Conservation (phyloP, 805 yeast species). For the Sugiyamaella lignohabitans region DNA sequence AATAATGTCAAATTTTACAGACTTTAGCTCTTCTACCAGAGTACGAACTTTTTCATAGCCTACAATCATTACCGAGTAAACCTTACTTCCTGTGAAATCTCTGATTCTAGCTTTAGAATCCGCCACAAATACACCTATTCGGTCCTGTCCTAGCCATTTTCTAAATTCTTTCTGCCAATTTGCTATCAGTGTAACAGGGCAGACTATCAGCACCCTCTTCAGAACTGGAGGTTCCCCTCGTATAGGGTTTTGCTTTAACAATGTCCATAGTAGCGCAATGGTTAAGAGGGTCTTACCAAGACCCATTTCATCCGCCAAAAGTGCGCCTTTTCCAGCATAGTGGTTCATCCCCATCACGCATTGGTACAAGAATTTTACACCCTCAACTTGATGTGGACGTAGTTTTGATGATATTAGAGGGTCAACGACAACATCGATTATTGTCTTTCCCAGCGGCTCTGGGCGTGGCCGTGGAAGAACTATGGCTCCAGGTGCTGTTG, state of each 20-base stretch:
- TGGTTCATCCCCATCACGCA: constrained; percentile 68
- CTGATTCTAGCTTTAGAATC: constrained; percentile 49
- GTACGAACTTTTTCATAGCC: constrained; percentile 83
- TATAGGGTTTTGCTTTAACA: constrained; percentile 41
- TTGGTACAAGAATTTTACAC: constrained; percentile 72
- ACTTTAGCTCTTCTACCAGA: constrained; percentile 31
- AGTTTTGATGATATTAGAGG: constrained; percentile 33
- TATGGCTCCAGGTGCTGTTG: constrained; percentile 26
- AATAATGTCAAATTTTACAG: constrained; percentile 51
- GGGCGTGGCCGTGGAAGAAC: constrained; percentile 24
- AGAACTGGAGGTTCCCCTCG: constrained; percentile 35
- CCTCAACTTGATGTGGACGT: constrained; percentile 85
- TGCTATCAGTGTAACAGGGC: constrained; percentile 82
- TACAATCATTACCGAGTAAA: constrained; percentile 74
- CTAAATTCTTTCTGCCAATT: constrained; percentile 87
- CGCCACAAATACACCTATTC: constrained; percentile 59
- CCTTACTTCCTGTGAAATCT: constrained; percentile 58
- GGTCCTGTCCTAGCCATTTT: constrained; percentile 74
- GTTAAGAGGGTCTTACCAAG: constrained; percentile 86
- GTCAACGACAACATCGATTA: constrained; percentile 36
- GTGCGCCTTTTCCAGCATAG: constrained; percentile 51
- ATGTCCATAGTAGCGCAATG: constrained; percentile 76
- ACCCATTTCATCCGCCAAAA: constrained; percentile 97
- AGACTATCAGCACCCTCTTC: constrained; percentile 66
- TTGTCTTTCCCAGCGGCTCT: constrained; percentile 12